Evolutionary conservation across 1,284 basidiomycete species (phyloP), one percentile per base, ranked within the genome.

Genomic region (Cutaneotrichosporon arboriforme): DNA sequence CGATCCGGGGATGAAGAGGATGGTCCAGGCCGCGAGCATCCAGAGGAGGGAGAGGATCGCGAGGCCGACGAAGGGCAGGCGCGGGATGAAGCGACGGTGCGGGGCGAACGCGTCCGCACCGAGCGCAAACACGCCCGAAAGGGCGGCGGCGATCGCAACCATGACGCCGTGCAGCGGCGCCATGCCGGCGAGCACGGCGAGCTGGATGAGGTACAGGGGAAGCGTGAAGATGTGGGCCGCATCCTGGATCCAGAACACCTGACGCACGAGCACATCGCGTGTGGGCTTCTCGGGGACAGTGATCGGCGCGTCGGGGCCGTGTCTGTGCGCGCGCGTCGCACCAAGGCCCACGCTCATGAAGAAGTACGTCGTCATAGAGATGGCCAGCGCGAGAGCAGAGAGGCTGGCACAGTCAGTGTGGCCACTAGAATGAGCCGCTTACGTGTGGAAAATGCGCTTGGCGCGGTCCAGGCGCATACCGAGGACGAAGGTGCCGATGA

Each of bases 381-480:
- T 64, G 40, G 65, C 60, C 41, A 73, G 61, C 20, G 69, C 61
- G 31, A 66, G 49, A 17, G 63, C 65, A 26, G 67, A 67, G 36
- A 72, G 45, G 49, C 67, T 62, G 49, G 41, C 9, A 10, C 12
- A n/a, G 46, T 55, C 10, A 53, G 47, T 36, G 12, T 37, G 15
- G 2, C 18, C 18, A 8, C 9, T 17, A 10, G 7, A 14, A 13
- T 1, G 44, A 9, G 8, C 9, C 14, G 55, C 70, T 55, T 46
- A 72, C 70, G 62, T 62, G 57, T 73, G 70, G 67, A 73, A 72
- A 38, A 68, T 47, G 18, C 72, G 55, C 36, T 60, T 59, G 31
- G 61, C 61, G 55, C 62, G 66, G 53, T 67, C 63, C 33, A 70
- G 63, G 43, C 70, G 59, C n/a, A 59, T 31, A 20, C 63, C 56